Base-by-base conservation (phyloP, 768 basidiomycete genomes). In the Leccinum aurantiacum region DNA sequence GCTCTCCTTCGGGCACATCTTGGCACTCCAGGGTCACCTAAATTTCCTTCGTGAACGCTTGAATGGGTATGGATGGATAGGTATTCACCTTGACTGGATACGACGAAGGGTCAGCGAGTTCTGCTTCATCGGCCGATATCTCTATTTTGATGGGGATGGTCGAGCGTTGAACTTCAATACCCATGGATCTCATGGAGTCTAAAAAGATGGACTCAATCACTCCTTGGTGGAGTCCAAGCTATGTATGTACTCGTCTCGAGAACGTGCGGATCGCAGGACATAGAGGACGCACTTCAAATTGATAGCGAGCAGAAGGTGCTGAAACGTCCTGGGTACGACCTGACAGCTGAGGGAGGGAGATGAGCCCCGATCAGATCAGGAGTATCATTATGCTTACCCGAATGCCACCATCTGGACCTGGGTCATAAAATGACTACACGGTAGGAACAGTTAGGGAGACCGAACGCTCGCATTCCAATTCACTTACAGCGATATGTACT, bases 361-460 rank as follows among this genome's bases (percentile, higher is more conserved):
- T 35, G 19, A 44, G n/a, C 10, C 4, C 17, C 11, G 8, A 58
- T 54, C 6, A 54, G 22, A n/a, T 24, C 17, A 29, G 17, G 15
- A 25, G 19, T 3, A 22, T 15, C 25, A 27, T 22, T 0, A 4
- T 41, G 53, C 72, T 54, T 46, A 83, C 88, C 76, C 84, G 79
- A 47, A 90, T 87, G 1, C 83, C 85, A 13, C 86, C 87, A 33
- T 80, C 68, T 5, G 80, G 71, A 27, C 79, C 76, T 3, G 89
- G 89, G 63, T 89, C 86, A 64, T 91, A 91, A 70, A 91, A 90
- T 3, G 89, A 85, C 90, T 91, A 55, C 4, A 25, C 15, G 54
- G 49, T 22, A 58, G 1, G n/a, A 49, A 14, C 8, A 24, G 14
- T 60, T 27, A 48, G 35, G 48, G 41, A 35, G 22, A 35, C 2